Evolutionary conservation across 495 filamentous ascomycete species (phyloP), one percentile per base, ranked within the genome.

Genomic region (Astrocystis sublimbata): DNA sequence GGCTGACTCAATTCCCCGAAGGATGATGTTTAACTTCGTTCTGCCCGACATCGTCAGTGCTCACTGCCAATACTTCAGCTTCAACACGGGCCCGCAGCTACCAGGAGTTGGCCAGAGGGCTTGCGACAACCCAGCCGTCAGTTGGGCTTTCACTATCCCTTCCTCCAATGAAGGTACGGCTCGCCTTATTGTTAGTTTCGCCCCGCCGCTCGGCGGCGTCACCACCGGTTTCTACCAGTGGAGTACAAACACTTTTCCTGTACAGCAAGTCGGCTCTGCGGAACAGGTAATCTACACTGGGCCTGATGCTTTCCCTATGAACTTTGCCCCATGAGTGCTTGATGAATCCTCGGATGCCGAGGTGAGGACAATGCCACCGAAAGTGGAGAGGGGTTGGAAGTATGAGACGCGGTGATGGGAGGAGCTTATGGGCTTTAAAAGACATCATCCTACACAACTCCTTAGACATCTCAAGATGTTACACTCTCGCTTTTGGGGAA

Each of bases 141-240:
- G 50, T 50, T 72, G 70, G 70, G 70, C 41, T 70, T 72, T 59
- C 61, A 62, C 66, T 19, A 30, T 64, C 66, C 19, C 36, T 26
- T 23, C 69, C 69, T 2, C 64, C 6, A 21, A 49, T n/a, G 54
- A 63, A 31, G 70, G 70, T 23, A 35, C 6, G 12, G 70, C 65
- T 53, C 65, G 65, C 19, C 38, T 72, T 28, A 59, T 70, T 47
- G 19, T 72, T 4, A 63, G 62, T 41, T 68, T 67, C 63, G 65
- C 67, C 57, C 53, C 63, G 40, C 24, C 24, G 15, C 19, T 33
- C 21, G 49, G 53, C 31, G 36, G 13, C 40, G 7, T 17, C 10
- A 61, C 30, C 42, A 58, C 51, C 15, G 67, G 67, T 13, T 72
- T 23, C 40, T 63, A 72, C 47, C 67, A 68, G 65, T 72, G 70